Percentiles rank a stretch among this genome's conserved stretches.
Evolutionary conservation across 495 filamentous ascomycete genomes (phyloP).

Genomic region (Aspergillus coremiiformis): DNA sequence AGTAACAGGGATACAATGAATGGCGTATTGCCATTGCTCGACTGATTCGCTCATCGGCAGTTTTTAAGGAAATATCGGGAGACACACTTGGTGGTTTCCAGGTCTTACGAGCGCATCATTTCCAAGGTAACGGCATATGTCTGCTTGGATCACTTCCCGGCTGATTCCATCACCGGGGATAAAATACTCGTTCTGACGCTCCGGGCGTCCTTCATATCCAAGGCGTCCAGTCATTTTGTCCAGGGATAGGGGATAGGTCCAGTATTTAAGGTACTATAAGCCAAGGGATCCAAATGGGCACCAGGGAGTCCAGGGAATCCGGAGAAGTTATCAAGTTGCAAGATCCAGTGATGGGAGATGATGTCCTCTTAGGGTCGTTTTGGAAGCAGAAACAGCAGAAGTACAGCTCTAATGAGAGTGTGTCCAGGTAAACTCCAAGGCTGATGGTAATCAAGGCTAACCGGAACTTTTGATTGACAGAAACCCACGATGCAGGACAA

Average conservation of each 20-base stretch:
- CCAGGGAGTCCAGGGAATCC: constrained; percentile 12
- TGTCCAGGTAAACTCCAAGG: constrained; percentile 20
- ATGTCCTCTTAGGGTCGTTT: constrained; percentile 3
- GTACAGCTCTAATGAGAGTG: constrained; percentile 19
- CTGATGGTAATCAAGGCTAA: constrained; percentile 20
- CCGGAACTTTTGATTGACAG: constrained; percentile 14
- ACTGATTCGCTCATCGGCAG: constrained; percentile 2
- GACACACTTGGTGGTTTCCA: constrained; percentile 69
- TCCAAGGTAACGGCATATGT: constrained; percentile 90
- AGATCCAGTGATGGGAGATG: constrained; percentile 14
- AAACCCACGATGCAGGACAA: constrained; percentile 14
- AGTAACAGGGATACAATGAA: constrained; percentile 18
- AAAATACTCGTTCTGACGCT: constrained; percentile 76
- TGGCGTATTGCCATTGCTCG: background rate
- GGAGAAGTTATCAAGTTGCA: constrained; percentile 13
- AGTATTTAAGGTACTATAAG: constrained; percentile 26
- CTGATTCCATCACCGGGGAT: constrained; percentile 84
- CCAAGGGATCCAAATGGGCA: constrained; percentile 32
- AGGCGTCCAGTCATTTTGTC: constrained; percentile 42
- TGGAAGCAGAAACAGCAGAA: constrained; percentile 17
- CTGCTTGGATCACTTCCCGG: constrained; percentile 87
- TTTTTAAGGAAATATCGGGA: constrained; percentile 14
- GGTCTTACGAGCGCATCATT: constrained; percentile 86
- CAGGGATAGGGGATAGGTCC: constrained; percentile 27
- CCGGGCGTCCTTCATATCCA: constrained; percentile 32